Conservation (phyloP, 2,329 filamentous ascomycete species). For the Davidsoniella neocaledoniae region DNA sequence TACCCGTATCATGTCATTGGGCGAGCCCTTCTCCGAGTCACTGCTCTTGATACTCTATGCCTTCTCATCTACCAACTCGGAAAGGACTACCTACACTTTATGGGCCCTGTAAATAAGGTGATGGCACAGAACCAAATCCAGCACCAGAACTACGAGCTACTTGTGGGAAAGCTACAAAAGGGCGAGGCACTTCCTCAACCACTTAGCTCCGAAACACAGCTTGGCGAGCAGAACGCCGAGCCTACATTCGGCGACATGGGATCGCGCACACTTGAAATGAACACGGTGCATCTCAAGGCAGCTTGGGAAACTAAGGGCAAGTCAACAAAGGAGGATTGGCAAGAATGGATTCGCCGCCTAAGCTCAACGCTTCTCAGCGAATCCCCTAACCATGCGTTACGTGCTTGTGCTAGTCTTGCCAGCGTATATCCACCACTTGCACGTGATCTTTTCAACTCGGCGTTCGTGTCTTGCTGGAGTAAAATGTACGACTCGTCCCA, state of each 20-base stretch:
- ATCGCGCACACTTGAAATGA: conserved; percentile 90
- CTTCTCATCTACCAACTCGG: conserved; percentile 92
- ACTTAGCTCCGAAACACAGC: conserved; percentile 66
- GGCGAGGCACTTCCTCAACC: conserved; percentile 92
- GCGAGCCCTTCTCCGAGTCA: conserved; percentile 58
- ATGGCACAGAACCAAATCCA: conserved; percentile 65
- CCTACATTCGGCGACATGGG: conserved; percentile 66
- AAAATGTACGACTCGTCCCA: conserved; percentile 95
- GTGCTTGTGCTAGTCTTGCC: conserved; percentile 81
- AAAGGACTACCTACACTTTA: conserved; percentile 87
- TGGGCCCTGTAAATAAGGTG: conserved; percentile 80
- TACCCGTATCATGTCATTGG: conserved; percentile 59
- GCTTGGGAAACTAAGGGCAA: conserved; percentile 96
- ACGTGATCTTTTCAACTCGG: conserved; percentile 91
- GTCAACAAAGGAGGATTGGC: conserved; percentile 96
- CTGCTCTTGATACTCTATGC: conserved; percentile 85
- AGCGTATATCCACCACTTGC: conserved; percentile 84
- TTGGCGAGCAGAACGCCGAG: conserved; percentile 56
- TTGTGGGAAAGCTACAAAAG: conserved; percentile 85
- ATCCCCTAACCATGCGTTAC: conserved; percentile 85
- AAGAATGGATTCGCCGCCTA: conserved; percentile 95
- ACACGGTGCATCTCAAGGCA: conserved; percentile 89
- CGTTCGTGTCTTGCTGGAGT: conserved; percentile 97
- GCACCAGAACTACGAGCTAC: conserved; percentile 80
- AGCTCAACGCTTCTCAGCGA: conserved; percentile 90